phyloP scores from a whole-genome alignment of 371 early-diverging fungal species.

The Nematocida parisii region DNA sequence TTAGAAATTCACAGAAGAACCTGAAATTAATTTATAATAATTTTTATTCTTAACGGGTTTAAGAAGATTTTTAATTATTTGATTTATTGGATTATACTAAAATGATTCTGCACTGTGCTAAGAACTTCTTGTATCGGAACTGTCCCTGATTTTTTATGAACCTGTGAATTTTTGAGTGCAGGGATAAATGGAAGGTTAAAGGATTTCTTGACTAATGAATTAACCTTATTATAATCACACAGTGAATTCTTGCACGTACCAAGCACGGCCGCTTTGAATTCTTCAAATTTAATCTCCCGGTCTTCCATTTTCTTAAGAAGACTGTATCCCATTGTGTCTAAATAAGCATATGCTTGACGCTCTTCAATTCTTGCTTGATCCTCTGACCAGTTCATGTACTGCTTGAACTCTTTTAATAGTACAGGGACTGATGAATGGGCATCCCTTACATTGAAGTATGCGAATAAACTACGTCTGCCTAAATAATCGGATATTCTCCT shows the following conservation, averaged over 20 bases:
- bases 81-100: too few relatives aligned
- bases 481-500: slow-evolving; percentile 83
- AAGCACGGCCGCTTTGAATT: not conserved
- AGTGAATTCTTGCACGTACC: not conserved
- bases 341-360: slow-evolving; percentile 11
- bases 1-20: too few relatives aligned
- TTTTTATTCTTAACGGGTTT: too few relatives aligned
- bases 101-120: too few relatives aligned
- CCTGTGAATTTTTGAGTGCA: too few relatives aligned
- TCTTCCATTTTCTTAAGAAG: slow-evolving; percentile 43
- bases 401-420: slow-evolving; percentile 75
- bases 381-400: slow-evolving; percentile 49
- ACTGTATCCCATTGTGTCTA: slow-evolving; percentile 49
- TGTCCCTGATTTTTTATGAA: too few relatives aligned
- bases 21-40: too few relatives aligned
- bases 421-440: slow-evolving; percentile 78
- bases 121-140: too few relatives aligned
- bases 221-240: not conserved
- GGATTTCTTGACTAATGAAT: not conserved
- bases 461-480: slow-evolving; percentile 83
- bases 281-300: not conserved
- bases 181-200: too few relatives aligned
- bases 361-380: slow-evolving; percentile 26
- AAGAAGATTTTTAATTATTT: too few relatives aligned
- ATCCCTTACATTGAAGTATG: slow-evolving; percentile 87